phyloP scores from a whole-genome alignment of 768 basidiomycete genomes.

The Porpolomopsis calyptriformis region DNA sequence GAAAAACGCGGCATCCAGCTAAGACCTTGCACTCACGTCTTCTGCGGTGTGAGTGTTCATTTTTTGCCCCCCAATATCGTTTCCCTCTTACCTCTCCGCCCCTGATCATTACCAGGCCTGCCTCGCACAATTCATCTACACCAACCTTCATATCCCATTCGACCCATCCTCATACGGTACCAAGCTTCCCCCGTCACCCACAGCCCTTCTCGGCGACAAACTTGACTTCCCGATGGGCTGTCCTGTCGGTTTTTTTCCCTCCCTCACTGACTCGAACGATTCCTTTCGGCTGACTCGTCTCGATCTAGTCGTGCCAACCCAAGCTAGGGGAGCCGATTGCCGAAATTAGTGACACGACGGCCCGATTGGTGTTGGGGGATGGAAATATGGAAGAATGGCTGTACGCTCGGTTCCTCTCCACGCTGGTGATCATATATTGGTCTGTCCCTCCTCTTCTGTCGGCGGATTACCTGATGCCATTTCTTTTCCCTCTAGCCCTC shows the following conservation, averaged over 20 bases:
- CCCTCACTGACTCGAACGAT: no score
- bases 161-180: constrained; percentile 13
- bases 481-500: constrained; percentile 8
- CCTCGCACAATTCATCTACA: constrained; percentile 13
- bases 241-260: constrained; percentile 8
- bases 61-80: no score
- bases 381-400: constrained; percentile 16
- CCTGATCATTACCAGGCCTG: constrained; percentile 9
- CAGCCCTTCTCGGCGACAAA: constrained; percentile 6
- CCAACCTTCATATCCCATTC: constrained; percentile 13
- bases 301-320: constrained; percentile 9
- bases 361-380: constrained; percentile 13
- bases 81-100: neutral
- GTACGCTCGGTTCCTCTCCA: constrained; percentile 13
- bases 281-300: neutral
- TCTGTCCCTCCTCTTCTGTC: neutral
- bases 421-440: constrained; percentile 15
- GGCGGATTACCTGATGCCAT: no score
- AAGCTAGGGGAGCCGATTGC: constrained; percentile 12
- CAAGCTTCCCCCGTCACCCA: neutral
- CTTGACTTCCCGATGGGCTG: constrained; percentile 14
- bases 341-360: constrained; percentile 13
- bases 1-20: constrained; percentile 14
- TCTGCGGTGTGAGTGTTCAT: constrained; percentile 12
- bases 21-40: constrained; percentile 13